Conservation (phyloP, 331 rosid genomes). For the Saraca asoca region DNA sequence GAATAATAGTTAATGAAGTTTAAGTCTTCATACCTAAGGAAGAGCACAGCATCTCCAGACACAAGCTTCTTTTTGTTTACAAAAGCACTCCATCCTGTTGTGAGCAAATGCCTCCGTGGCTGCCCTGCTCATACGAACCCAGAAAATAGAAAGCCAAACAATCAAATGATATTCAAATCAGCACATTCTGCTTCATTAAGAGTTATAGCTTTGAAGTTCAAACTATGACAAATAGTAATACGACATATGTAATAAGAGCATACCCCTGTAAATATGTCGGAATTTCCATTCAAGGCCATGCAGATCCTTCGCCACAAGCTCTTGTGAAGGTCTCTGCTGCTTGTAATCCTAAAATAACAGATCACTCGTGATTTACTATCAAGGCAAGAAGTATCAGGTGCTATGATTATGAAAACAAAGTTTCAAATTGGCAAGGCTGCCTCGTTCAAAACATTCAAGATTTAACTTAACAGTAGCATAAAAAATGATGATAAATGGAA, state of each 20-base stretch:
- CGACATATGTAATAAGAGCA: not conserved
- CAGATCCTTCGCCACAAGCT: constrained; percentile 95
- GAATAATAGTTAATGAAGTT: not conserved
- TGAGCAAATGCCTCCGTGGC: constrained; percentile 97
- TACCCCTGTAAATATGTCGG: constrained; percentile 94
- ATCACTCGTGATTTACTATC: constrained; percentile 6
- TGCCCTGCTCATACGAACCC: constrained; percentile 65
- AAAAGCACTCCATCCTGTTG: constrained; percentile 99
- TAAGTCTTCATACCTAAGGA: constrained; percentile 64
- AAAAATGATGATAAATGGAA: constrained; percentile 13
- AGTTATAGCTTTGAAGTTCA: not conserved
- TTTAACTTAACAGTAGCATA: not conserved
- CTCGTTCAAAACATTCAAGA: constrained; percentile 13
- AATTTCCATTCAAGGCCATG: constrained; percentile 93
- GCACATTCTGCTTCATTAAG: not conserved
- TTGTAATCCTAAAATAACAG: constrained; percentile 68
- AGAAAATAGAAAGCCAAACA: constrained; percentile 1
- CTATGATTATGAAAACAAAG: not conserved
- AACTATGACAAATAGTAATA: not conserved
- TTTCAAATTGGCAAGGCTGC: not conserved
- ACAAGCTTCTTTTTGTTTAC: constrained; percentile 98
- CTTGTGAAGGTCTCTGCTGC: constrained; percentile 96
- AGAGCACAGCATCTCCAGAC: constrained; percentile 97
- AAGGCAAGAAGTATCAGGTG: not conserved
- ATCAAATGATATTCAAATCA: not conserved